These are phyloP conservation scores for Backusella mclennaniae DNA, from an alignment of 192 early-diverging fungal genomes.

Conservation along the genomic window DNA sequence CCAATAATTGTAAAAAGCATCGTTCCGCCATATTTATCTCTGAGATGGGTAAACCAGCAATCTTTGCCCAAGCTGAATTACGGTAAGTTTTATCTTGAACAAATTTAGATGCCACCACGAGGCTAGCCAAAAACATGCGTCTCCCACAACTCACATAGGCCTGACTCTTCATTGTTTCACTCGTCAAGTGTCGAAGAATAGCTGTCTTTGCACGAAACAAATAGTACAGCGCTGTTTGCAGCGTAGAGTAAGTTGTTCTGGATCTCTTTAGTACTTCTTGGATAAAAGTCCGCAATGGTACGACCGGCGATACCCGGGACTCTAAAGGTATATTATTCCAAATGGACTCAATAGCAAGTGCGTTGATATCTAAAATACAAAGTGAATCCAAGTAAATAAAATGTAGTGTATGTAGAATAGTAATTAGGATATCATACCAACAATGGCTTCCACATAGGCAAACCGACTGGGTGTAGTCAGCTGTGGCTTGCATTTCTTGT, in stretches of 20 bases:
- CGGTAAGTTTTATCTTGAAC: conserved; percentile 85
- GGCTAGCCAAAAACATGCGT: conserved; percentile 79
- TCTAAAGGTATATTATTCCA: conserved; percentile 35
- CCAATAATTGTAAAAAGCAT: conserved; percentile 75
- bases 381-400: not conserved
- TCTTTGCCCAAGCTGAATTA: conserved; percentile 90
- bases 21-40: conserved; percentile 89
- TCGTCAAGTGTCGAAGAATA: conserved; percentile 19
- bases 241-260: conserved; percentile 72
- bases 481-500: not conserved
- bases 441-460: conserved; percentile 28
- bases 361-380: conserved; percentile 46
- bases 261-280: conserved; percentile 75
- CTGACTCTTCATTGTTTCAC: conserved; percentile 12
- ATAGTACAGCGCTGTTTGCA: conserved; percentile 78
- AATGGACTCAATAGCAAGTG: conserved; percentile 57
- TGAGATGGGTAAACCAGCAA: conserved; percentile 72
- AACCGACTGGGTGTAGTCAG: not conserved
- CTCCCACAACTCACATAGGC: conserved; percentile 65
- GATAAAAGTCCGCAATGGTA: conserved; percentile 66
- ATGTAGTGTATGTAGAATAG: not conserved
- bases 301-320: conserved; percentile 38
- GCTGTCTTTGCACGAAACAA: conserved; percentile 47
- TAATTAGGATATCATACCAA: conserved; percentile 17
- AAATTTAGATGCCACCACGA: conserved; percentile 90